Evolutionary conservation across 164 flowering plant species (phyloP).

Genomic region (Nelumbo lutea): DNA sequence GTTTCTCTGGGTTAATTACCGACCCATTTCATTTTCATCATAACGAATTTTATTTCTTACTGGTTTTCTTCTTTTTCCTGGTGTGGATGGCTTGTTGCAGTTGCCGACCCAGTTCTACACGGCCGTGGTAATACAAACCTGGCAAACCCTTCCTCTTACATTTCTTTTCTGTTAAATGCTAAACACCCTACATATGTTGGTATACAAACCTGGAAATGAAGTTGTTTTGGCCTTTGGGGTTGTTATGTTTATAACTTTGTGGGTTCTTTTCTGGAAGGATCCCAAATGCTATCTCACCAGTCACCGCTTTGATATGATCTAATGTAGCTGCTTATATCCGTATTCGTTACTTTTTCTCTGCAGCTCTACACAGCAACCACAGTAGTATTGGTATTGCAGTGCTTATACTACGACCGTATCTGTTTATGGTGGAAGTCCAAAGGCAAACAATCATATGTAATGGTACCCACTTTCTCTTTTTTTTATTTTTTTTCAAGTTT

Average conservation of each 20-base stretch:
- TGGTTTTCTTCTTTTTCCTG: background rate
- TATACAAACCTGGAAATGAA: no score
- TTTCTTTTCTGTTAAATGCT: background rate
- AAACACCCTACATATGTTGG: no score
- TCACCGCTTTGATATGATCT: no score
- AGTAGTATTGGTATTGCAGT: slow-evolving; percentile 56
- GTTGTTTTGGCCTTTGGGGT: background rate
- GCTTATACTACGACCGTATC: slow-evolving; percentile 69
- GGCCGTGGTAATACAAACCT: slow-evolving; percentile 53
- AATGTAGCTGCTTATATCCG: background rate
- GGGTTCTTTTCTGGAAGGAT: no score
- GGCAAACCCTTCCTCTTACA: background rate
- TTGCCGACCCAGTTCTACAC: slow-evolving; percentile 94
- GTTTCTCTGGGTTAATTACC: background rate
- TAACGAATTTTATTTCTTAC: background rate
- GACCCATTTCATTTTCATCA: background rate
- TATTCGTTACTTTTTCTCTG: background rate
- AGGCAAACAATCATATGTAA: slow-evolving; percentile 6
- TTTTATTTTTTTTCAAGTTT: background rate
- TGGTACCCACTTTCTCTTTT: slow-evolving; percentile 14
- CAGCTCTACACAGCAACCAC: slow-evolving; percentile 79
- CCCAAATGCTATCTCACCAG: no score
- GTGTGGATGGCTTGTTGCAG: slow-evolving; percentile 39
- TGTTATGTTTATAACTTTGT: background rate
- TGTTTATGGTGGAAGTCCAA: slow-evolving; percentile 34